Conservation (phyloP, 2,329 filamentous ascomycete species). For the Colletotrichum sp. region DNA sequence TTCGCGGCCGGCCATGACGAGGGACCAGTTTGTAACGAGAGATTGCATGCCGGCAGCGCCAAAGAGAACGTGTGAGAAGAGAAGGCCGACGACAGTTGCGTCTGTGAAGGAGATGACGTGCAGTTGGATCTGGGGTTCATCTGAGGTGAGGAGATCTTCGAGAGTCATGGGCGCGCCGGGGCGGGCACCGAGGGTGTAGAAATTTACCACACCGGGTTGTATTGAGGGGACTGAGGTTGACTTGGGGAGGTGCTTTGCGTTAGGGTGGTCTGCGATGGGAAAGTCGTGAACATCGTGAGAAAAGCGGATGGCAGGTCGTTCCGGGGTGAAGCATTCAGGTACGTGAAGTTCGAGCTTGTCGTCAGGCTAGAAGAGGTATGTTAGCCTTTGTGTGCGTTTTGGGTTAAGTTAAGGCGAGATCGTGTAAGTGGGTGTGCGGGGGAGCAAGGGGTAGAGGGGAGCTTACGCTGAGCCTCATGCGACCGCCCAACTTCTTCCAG, state of each 20-base stretch:
- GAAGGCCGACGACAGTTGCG: slow-evolving; percentile 51
- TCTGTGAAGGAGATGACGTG: slow-evolving; percentile 54
- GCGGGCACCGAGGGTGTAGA: slow-evolving; percentile 22
- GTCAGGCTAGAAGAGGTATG: neutral
- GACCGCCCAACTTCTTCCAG: slow-evolving; percentile 52
- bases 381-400: neutral
- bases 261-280: slow-evolving; percentile 43
- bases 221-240: slow-evolving; percentile 23
- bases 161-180: slow-evolving; percentile 27
- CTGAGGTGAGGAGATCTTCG: slow-evolving; percentile 43
- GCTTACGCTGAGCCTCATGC: slow-evolving; percentile 42
- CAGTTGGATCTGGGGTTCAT: slow-evolving; percentile 50
- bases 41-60: slow-evolving; percentile 48
- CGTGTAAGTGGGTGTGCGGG: neutral
- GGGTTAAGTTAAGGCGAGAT: neutral
- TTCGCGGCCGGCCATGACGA: slow-evolving; percentile 46
- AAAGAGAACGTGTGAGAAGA: slow-evolving; percentile 51
- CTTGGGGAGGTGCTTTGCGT: slow-evolving; percentile 40
- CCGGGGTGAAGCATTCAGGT: slow-evolving; percentile 30
- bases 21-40: slow-evolving; percentile 50
- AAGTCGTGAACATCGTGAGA: slow-evolving; percentile 38
- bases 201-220: slow-evolving; percentile 17
- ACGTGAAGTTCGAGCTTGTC: slow-evolving; percentile 36
- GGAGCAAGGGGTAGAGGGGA: neutral
- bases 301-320: slow-evolving; percentile 44